Percentiles rank a stretch among this genome's conserved stretches.
phyloP scores from a whole-genome alignment of 768 basidiomycete species.

The Collybiopsis confluens region DNA sequence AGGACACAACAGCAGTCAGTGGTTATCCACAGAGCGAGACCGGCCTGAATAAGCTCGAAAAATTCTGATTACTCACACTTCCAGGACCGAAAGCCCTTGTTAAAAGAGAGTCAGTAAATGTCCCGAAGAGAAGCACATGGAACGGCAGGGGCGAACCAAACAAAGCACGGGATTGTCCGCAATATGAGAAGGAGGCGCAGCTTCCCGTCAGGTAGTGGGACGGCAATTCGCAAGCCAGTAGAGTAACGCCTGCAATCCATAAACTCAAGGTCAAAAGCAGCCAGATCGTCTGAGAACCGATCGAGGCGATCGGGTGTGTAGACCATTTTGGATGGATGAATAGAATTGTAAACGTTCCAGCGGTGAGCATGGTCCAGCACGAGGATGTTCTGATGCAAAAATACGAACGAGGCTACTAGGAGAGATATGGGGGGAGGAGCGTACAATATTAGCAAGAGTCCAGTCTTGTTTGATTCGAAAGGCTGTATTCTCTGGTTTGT shows the following conservation, averaged over 20 bases:
- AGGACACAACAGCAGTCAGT: neutral
- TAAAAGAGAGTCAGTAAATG: neutral
- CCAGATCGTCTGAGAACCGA: constrained; percentile 1
- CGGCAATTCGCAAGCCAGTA: neutral
- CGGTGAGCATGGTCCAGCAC: neutral
- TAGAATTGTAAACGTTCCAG: neutral
- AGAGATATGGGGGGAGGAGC: neutral
- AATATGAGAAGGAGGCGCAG: neutral
- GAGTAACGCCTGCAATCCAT: neutral
- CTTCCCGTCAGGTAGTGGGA: neutral
- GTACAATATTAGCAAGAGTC: neutral
- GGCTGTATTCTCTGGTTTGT: neutral
- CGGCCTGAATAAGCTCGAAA: too few relatives aligned
- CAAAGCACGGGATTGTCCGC: neutral
- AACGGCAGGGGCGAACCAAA: neutral
- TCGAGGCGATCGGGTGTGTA: neutral
- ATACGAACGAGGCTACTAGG: neutral
- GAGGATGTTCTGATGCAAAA: neutral
- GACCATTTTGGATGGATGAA: constrained; percentile 5
- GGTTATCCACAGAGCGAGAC: neutral
- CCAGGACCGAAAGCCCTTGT: neutral
- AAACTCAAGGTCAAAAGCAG: neutral
- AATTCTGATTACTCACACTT: neutral
- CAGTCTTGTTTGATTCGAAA: neutral
- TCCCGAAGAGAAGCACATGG: neutral